Evolutionary conservation across 2,329 filamentous ascomycete genomes (phyloP).

Genomic region (Nigrograna mackinnonii): DNA sequence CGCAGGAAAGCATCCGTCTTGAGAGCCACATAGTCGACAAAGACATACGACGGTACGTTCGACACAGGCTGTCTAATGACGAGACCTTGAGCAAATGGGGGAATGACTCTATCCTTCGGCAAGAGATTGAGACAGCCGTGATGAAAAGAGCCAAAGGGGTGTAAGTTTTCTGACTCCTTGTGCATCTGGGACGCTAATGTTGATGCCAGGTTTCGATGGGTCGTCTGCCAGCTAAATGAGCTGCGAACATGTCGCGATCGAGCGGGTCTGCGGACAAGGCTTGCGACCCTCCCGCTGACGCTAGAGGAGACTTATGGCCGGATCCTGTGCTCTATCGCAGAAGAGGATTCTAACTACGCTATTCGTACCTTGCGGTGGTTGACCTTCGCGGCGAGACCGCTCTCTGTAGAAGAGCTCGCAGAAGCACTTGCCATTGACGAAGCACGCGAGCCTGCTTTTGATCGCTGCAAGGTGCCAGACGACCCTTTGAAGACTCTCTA

Average conservation of each 20-base stretch:
- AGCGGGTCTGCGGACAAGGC: conserved; percentile 16
- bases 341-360: conserved; percentile 18
- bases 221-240: conserved; percentile 24
- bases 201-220: conserved; percentile 32
- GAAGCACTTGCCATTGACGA: conserved; percentile 31
- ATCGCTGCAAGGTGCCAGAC: conserved; percentile 35
- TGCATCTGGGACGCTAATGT: neutral
- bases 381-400: conserved; percentile 21
- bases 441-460: conserved; percentile 26
- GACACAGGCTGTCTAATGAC: conserved; percentile 38
- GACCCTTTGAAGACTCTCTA: conserved; percentile 33
- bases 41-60: conserved; percentile 32
- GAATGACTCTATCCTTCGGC: conserved; percentile 21
- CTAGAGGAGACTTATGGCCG: conserved; percentile 32
- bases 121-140: conserved; percentile 35
- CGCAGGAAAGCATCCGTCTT: conserved; percentile 19
- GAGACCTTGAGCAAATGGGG: conserved; percentile 25
- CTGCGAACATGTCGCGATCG: conserved; percentile 22
- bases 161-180: conserved; percentile 14
- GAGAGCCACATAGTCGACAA: conserved; percentile 26
- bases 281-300: conserved; percentile 22
- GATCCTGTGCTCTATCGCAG: conserved; percentile 22
- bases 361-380: conserved; percentile 29
- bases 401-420: conserved; percentile 23
- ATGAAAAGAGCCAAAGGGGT: conserved; percentile 27